Evolutionary conservation across 1,284 basidiomycete genomes (phyloP).

Genomic region (Leccinum insigne): DNA sequence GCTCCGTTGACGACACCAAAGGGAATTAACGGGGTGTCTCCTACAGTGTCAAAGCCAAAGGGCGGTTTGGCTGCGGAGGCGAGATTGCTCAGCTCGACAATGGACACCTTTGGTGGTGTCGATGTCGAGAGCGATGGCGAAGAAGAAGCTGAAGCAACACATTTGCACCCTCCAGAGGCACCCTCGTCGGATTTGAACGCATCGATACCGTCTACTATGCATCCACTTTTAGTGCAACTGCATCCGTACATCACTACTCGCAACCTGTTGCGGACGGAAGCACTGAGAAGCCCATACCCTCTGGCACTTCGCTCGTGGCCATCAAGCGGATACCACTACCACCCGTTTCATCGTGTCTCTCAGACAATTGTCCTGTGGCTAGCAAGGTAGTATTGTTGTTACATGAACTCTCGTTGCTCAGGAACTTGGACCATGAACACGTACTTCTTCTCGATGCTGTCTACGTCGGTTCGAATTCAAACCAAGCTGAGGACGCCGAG

Average conservation of each 20-base stretch:
- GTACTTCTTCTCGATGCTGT: conserved; percentile 65
- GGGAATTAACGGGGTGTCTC: conserved; percentile 11
- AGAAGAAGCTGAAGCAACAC: conserved; percentile 7
- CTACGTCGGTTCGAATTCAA: conserved; percentile 54
- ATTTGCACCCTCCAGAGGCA: conserved; percentile 34
- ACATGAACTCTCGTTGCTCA: conserved; percentile 60
- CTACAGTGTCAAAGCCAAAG: conserved; percentile 12
- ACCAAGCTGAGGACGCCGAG: conserved; percentile 43
- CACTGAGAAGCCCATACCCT: conserved; percentile 21
- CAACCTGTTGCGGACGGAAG: conserved; percentile 50
- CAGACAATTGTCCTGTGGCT: conserved; percentile 38
- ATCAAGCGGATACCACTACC: conserved; percentile 70
- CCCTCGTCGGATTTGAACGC: not conserved
- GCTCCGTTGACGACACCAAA: conserved; percentile 17
- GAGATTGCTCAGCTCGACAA: conserved; percentile 32
- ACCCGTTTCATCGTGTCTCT: conserved; percentile 34
- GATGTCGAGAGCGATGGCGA: conserved; percentile 19
- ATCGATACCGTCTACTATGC: conserved; percentile 25
- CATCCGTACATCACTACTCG: conserved; percentile 50
- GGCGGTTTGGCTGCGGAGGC: conserved; percentile 42
- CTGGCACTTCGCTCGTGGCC: conserved; percentile 52
- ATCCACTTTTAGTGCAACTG: conserved; percentile 52
- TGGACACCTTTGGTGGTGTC: conserved; percentile 41
- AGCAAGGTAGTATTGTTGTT: conserved; percentile 63
- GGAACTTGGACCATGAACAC: conserved; percentile 55